These are phyloP conservation scores for Thielaviopsis euricoi DNA, from an alignment of 2,329 filamentous ascomycete species.

Conservation along the genomic window DNA sequence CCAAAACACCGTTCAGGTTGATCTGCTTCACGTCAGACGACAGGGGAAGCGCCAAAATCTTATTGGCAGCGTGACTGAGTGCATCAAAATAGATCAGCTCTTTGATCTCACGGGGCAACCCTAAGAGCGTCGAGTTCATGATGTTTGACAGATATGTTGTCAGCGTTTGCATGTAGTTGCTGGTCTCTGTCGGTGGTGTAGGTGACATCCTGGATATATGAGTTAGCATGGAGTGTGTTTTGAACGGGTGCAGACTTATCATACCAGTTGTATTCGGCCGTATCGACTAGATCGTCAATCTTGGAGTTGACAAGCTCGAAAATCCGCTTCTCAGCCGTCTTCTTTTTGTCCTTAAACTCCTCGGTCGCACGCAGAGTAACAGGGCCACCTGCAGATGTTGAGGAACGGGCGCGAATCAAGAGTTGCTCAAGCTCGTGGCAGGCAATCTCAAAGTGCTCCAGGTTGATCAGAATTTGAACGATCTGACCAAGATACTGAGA, in stretches of 20 bases:
- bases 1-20: constrained; percentile 68
- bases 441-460: constrained; percentile 91
- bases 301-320: constrained; percentile 98
- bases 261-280: constrained; percentile 89
- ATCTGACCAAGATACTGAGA: constrained; percentile 96
- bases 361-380: constrained; percentile 70
- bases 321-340: constrained; percentile 90
- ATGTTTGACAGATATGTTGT: constrained; percentile 89
- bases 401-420: constrained; percentile 69
- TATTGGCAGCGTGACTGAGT: constrained; percentile 73
- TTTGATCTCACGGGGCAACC: constrained; percentile 89
- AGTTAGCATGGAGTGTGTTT: constrained; percentile 12
- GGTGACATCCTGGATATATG: constrained; percentile 28
- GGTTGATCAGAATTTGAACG: constrained; percentile 92
- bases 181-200: constrained; percentile 53
- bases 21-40: constrained; percentile 68
- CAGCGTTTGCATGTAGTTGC: constrained; percentile 88
- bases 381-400: constrained; percentile 62
- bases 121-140: constrained; percentile 86
- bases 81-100: constrained; percentile 97
- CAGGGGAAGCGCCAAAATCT: constrained; percentile 66
- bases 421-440: constrained; percentile 80
- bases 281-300: constrained; percentile 93
- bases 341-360: constrained; percentile 77
- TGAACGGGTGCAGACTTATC: constrained; percentile 11